These are phyloP conservation scores for Vigna hirtella DNA, from an alignment of 306 rosid species.

Conservation along the genomic window DNA sequence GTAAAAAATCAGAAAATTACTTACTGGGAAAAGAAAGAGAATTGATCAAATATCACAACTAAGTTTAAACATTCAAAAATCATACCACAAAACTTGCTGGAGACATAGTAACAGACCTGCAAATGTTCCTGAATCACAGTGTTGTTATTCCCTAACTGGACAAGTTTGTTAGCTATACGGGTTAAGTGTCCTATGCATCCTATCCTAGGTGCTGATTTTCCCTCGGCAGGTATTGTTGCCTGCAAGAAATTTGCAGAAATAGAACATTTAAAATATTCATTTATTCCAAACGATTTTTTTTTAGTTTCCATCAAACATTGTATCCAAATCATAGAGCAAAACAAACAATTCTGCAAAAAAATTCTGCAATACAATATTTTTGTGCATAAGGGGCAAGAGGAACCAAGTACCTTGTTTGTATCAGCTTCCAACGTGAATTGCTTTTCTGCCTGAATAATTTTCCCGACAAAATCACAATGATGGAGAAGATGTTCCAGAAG, in stretches of 20 bases:
- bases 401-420: slow-evolving; percentile 62
- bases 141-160: slow-evolving; percentile 76
- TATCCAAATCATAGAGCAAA: background rate
- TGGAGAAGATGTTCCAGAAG: slow-evolving; percentile 76
- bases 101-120: slow-evolving; percentile 63
- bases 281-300: background rate
- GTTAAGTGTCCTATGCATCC: slow-evolving; percentile 96
- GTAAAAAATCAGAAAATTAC: slow-evolving; percentile 31
- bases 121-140: slow-evolving; percentile 67
- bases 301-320: background rate
- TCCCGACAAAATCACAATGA: slow-evolving; percentile 83
- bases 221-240: slow-evolving; percentile 85
- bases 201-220: slow-evolving; percentile 77
- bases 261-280: slow-evolving; percentile 23
- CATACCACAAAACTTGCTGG: slow-evolving; percentile 31
- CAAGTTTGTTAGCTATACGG: slow-evolving; percentile 87
- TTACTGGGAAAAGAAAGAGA: slow-evolving; percentile 17
- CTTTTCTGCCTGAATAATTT: slow-evolving; percentile 81
- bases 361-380: background rate
- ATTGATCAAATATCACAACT: slow-evolving; percentile 24
- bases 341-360: background rate
- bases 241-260: slow-evolving; percentile 52
- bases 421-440: slow-evolving; percentile 64
- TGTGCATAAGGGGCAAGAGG: no score
- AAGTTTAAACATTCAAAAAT: slow-evolving; percentile 16